These are phyloP conservation scores for Oryza coarctata DNA, from an alignment of 176 grass and related monocot species.

Conservation along the genomic window DNA sequence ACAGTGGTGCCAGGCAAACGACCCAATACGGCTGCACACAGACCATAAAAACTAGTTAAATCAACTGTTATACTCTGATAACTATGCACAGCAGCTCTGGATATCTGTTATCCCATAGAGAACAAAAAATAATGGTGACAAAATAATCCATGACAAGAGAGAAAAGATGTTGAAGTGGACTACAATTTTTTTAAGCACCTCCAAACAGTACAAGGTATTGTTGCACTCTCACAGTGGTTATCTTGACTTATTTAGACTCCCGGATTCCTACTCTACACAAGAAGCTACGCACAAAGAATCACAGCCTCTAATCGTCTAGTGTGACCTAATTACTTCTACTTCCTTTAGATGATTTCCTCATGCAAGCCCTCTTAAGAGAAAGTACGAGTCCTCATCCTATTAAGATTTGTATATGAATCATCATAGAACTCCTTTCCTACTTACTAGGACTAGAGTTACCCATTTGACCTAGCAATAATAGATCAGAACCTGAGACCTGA, in stretches of 20 bases:
- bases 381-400: background rate
- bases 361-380: background rate
- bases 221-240: background rate
- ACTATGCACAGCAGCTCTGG: too few species aligned
- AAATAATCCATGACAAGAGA: background rate
- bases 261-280: background rate
- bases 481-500: background rate
- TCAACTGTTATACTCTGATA: background rate
- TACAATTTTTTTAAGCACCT: background rate
- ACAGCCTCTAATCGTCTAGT: background rate
- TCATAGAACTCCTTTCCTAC: background rate
- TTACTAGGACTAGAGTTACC: background rate
- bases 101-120: too few species aligned
- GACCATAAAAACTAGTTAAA: conserved; percentile 19
- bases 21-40: conserved; percentile 73
- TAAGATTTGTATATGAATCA: background rate
- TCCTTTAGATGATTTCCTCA: background rate
- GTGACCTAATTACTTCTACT: background rate
- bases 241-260: background rate
- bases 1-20: conserved; percentile 92
- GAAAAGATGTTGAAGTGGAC: background rate
- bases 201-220: background rate
- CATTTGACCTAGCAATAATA: background rate
- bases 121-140: background rate
- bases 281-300: background rate